Conservation (phyloP, 2,329 filamentous ascomycete genomes). For the Claviceps sp. region DNA sequence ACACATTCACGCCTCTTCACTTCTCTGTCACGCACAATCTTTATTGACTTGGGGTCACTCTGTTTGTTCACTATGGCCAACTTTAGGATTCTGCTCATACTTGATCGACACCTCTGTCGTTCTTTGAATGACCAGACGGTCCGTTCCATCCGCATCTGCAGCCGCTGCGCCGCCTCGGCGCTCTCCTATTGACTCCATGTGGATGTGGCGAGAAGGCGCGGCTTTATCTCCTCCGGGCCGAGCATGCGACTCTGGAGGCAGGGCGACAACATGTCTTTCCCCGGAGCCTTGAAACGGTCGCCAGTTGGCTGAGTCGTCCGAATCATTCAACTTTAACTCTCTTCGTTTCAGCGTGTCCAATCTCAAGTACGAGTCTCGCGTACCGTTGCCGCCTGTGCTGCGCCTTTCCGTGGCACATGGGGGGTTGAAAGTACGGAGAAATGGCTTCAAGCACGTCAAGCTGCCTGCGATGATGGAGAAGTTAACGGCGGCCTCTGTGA, state of each 20-base stretch:
- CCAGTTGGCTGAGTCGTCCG: constrained; percentile 3
- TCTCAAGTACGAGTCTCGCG: not conserved
- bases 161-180: not conserved
- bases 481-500: constrained; percentile 4
- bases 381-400: not conserved
- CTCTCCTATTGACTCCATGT: not conserved
- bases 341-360: constrained; percentile 4
- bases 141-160: not conserved
- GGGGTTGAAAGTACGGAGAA: constrained; percentile 4
- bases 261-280: not conserved
- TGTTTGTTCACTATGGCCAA: not conserved
- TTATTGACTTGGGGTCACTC: not conserved
- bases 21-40: not conserved
- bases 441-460: constrained; percentile 5
- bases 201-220: not conserved
- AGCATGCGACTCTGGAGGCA: not conserved
- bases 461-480: constrained; percentile 5
- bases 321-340: not conserved
- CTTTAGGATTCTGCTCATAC: not conserved
- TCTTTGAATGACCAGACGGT: constrained; percentile 3
- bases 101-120: constrained; percentile 3
- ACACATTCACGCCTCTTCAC: not conserved
- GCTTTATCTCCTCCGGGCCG: not conserved
- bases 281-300: constrained; percentile 2
- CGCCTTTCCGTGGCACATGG: not conserved